Evolutionary conservation across 2,329 filamentous ascomycete species (phyloP), one percentile per base, ranked within the genome.

Genomic region (Fusarium fujikuroi): DNA sequence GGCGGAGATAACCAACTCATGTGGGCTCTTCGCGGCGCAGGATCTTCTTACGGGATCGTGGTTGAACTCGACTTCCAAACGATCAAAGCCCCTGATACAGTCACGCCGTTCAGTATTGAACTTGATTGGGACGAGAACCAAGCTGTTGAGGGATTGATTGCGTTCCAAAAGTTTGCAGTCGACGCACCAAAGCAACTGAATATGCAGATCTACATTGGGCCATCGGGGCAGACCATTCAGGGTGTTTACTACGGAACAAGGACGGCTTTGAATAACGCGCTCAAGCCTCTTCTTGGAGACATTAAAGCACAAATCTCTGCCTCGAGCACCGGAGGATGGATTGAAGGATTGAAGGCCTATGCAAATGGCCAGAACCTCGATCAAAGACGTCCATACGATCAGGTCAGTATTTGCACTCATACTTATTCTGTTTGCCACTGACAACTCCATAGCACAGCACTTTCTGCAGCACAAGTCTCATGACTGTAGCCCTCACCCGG

Each of bases 31-130:
- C 74, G 76, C 0, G 80, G 80, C 1, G 80, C 79, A 1, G 80
- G 80, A 8, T 80, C 79, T 18, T 78, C 79, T 7, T 81, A 78
- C 25, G 80, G 80, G 4, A 75, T 81, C 36, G 79, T 79, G 1
- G 75, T 76, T 8, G 77, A 80, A 25, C 75, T 79, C 5, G 75
- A 77, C 60, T 79, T 79, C 44, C 58, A 66, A 25, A 79, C 78
- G 1, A 79, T 79, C 25, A 60, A 52, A 2, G 77, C 76, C 5
- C 77, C 78, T 3, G 47, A 60, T 3, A 53, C 61, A 7, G 72
- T 73, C 9, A 77, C 75, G 1, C 63, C 74, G 0, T 79, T 79
- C 30, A 72, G 7, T 1, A 72, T 80, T 8, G 66, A 78, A 2
- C 60, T 75, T 0, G 63, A 69, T 12, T 79, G 77, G 77, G 66